Base-by-base conservation (phyloP, 768 basidiomycete genomes). In the Suillus luteus region DNA sequence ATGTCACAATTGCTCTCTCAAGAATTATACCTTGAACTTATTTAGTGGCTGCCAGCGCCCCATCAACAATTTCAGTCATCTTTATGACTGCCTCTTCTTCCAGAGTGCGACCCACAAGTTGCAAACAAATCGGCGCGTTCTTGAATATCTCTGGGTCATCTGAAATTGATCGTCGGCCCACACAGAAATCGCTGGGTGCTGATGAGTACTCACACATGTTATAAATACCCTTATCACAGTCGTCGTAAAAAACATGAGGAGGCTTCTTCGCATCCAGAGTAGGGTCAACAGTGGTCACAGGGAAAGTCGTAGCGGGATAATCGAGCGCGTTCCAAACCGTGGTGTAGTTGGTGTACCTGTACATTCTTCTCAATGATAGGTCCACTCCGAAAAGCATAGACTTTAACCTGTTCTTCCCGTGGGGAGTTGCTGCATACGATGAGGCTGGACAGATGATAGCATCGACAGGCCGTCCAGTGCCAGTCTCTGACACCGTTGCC, bases 251-350 rank as follows among this genome's bases (percentile, higher is more conserved):
- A 27, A 27, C 49, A 51, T 17, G 49, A 9, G 14, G 49, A 27
- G 49, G 24, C 7, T 15, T 15, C 49, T 51, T 51, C 14, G 1
- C 15, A 8, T 51, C 49, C 3, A 51, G 49, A 27, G 27, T 27
- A 7, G 49, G 27, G 24, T 51, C 27, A 8, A 51, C 49, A 10
- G 49, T 51, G 15, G 49, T 51, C 49, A 51, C 49, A 51, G 49
- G 49, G 14, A 51, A 51, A 17, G 27, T 27, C 8, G 49, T 14
- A 51, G 49, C 49, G 7, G 49, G 49, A 51, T 51, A 51, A 17
- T 51, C 49, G 49, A 51, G 49, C 49, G 49, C 49, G 4, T 51
- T 51, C 49, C 49, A 51, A 27, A 51, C 49, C 3, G 24, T 51
- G 27, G 49, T 51, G 49, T 51, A 51, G 8, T 51, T 27, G 4